Evolutionary conservation across 768 basidiomycete genomes (phyloP), one percentile per base, ranked within the genome.

Genomic region (Lentinula boryana): DNA sequence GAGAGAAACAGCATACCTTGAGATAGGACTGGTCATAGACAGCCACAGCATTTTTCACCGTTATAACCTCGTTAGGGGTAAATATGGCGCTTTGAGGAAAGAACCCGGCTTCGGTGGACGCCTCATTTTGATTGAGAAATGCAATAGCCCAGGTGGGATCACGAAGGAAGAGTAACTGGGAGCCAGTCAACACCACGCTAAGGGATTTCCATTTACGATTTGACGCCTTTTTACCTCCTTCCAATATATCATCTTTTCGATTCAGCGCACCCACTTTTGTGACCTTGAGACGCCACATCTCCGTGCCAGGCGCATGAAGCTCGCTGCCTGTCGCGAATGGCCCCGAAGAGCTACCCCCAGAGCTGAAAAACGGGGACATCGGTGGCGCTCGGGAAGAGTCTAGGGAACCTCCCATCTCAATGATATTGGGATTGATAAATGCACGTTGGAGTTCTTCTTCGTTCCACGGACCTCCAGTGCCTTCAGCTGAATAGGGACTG

Each of bases 131-230:
- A 49, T 77, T 71, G 58, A 78, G 73, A 35, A 88, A 66, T 21
- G 75, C 69, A 43, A 72, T 67, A 2, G 81, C 80, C 84, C 81
- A 86, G 13, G 80, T 68, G 3, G 81, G 70, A 71, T 93, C 91
- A 32, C 89, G 88, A 75, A 94, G 95, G 70, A 98, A 89, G 49
- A 98, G 80, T 4, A 99, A 78, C 67, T 98, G 96, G 4, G 93
- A 95, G 27, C 86, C 88, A 3, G 94, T 95, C 60, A 99, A 78
- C 54, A 95, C 79, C 8, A 94, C 90, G 63, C 85, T 87, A 81
- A 88, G 95, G 10, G 84, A 74, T 67, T 82, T 87, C 97, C 97
- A 98, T 75, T 95, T 98, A 53, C 93, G 81, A 67, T 82, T 88
- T 50, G 76, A 74, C 0, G 87, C 77, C 66, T 87, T 93, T 73